phyloP scores from a whole-genome alignment of 2,329 filamentous ascomycete genomes.

The Penicillium sp. region DNA sequence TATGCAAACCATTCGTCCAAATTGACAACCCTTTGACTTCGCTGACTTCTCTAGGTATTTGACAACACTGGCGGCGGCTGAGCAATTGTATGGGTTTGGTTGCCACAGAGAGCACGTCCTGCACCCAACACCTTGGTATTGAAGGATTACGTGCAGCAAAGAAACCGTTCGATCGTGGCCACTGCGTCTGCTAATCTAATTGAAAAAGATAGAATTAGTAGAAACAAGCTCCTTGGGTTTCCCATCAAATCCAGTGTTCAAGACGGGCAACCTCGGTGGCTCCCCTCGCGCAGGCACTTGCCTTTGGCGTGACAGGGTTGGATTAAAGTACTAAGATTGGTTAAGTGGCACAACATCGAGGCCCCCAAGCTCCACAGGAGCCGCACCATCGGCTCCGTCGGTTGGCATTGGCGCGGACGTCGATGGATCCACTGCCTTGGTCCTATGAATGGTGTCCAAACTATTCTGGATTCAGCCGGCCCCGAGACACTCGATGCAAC shows the following conservation, averaged over 20 bases:
- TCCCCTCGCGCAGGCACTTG: neutral
- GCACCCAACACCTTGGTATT: neutral
- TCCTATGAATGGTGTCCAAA: neutral
- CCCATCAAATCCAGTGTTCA: neutral
- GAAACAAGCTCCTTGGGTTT: neutral
- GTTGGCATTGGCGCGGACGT: neutral
- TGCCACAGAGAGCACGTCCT: neutral
- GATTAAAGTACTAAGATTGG: neutral
- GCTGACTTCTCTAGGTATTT: no score
- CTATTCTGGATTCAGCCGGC: neutral
- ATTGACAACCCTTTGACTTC: no score
- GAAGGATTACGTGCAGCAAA: neutral
- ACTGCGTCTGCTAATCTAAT: no score
- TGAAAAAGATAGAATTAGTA: no score
- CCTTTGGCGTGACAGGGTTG: neutral
- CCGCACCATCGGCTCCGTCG: neutral
- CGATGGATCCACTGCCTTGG: neutral
- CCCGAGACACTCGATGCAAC: neutral
- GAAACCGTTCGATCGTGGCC: neutral
- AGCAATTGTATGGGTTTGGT: conserved; percentile 68
- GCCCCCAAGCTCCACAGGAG: neutral
- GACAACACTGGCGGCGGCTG: conserved; percentile 71
- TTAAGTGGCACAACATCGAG: neutral
- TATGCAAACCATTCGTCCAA: no score
- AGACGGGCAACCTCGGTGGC: neutral